Evolutionary conservation across 164 flowering plant species (phyloP), one percentile per base, ranked within the genome.

Genomic region (Nymphaea thermarum): DNA sequence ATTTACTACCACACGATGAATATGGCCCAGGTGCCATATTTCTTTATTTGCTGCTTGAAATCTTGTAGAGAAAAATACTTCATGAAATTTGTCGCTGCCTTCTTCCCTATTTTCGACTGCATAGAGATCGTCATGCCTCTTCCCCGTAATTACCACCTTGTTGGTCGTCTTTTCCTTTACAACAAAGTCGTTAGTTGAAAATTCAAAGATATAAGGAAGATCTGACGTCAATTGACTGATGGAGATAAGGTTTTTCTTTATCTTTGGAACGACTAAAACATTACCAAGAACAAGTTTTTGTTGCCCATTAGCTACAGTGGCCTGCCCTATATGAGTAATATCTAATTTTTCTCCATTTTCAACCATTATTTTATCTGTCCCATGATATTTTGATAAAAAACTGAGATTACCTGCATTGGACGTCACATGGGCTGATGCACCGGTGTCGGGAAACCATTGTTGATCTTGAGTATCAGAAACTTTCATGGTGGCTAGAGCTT

Each of bases 251-350:
- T 65, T 44, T 18, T 45, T 45, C 6, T 8, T 44, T 7, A 43
- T 65, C 18, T 65, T 25, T 10, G 67, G 18, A 45, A 65, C 67
- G 15, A 65, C 43, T 8, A 43, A 53, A 65, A 65, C 43, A 64
- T 41, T 64, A 36, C 2, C 25, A 14, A 64, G 36, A 36, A 64
- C 4, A 6, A 15, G 43, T 42, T 17, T 43, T 3, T 55, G 12
- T 16, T 8, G 60, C 60, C 60, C 60, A 42, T 17, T 17, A 42
- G 42, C 43, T 42, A 43, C 12, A 17, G 44, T 65, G 3, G 3
- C 3, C 7, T 17, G 16, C 4, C 43, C 18, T 42, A 15, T 25
- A 65, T 12, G 45, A 11, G 18, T 16, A 10, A 43, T 43, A 43
- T 43, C 15, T 6, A 43, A 43, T 14, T 25, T 43, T 65, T 16